Base-by-base conservation (phyloP, 345 rosid genomes). In the Eucalyptus grandis region DNA sequence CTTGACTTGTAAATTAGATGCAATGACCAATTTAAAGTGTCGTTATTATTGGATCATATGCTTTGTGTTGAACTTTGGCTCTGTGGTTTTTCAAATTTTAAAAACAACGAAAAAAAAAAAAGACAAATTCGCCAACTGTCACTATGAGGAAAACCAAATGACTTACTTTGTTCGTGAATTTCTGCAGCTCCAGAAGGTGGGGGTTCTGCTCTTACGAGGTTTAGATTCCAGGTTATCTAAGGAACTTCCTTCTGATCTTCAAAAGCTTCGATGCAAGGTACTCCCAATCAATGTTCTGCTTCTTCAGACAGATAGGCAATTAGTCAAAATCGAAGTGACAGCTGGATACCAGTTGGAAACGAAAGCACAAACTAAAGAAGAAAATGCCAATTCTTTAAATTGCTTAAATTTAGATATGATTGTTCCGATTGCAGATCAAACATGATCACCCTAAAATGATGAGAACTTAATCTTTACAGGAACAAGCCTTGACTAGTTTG, bases 251-350 rank as follows among this genome's bases (percentile, higher is more conserved):
- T 90, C 97, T 31, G 99, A 98, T 94, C 98, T 97, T 91, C 99
- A 97, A 92, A 97, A 97, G 91, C 97, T 97, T 24, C 96, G 98
- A 53, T 98, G 99, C 94, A 98, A 98, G 98, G 99, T 97, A 91
- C 46, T 37, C 46, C 83, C 83, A 21, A 10, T 77, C 46, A 40
- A 77, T 37, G 83, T 37, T 37, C 83, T 11, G 83, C 83, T 77
- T 77, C 83, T 77, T 37, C 27, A 40, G 46, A 77, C 27, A 77
- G 83, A 72, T 72, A 11, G 47, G 27, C 83, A 77, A 77, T 77
- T 77, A 77, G 46, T 37, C 27, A 7, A 77, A 37, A 37, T 77
- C 27, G 8, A 77, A 37, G 83, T 37, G 27, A 37, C 46, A 40
- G 83, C 15, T 37, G 47, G 47, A 37, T 37, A 21, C 83, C 21